Conservation (phyloP, 1,284 basidiomycete genomes). For the Pterulicium gracile region DNA sequence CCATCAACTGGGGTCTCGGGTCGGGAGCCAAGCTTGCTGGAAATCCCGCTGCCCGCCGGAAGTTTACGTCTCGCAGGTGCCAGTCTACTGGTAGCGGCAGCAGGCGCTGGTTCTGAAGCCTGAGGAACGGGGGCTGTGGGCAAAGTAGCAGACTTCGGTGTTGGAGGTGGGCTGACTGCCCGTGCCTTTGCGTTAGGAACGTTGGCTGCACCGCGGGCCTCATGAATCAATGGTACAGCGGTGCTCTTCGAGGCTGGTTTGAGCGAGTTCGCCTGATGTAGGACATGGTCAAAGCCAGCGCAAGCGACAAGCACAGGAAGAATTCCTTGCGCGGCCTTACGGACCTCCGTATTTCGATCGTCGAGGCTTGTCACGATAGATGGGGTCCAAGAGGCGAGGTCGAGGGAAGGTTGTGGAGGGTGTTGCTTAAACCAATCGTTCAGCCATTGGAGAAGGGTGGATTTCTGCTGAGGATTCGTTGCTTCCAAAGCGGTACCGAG, state of each 20-base stretch:
- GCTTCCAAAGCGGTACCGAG: conserved; percentile 77
- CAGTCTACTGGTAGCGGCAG: conserved; percentile 33
- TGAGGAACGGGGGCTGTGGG: conserved; percentile 24
- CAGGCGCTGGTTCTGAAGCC: conserved; percentile 20
- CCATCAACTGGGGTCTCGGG: conserved; percentile 43
- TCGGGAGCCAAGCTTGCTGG: conserved; percentile 37
- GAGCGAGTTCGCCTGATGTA: conserved; percentile 78
- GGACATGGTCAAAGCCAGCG: conserved; percentile 78
- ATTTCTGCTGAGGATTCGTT: conserved; percentile 82
- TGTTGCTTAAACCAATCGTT: conserved; percentile 70
- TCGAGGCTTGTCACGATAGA: conserved; percentile 80
- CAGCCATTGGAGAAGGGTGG: conserved; percentile 80
- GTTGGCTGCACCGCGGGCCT: conserved; percentile 37
- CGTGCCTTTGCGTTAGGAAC: conserved; percentile 17
- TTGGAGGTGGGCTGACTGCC: conserved; percentile 11
- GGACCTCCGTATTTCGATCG: conserved; percentile 85
- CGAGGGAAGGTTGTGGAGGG: conserved; percentile 45
- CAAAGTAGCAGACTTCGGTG: conserved; percentile 16
- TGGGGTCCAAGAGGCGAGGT: conserved; percentile 63
- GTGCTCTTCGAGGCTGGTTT: conserved; percentile 88
- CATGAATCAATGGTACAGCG: conserved; percentile 83
- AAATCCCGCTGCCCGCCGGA: conserved; percentile 48
- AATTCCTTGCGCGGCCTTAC: conserved; percentile 81
- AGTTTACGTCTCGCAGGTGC: conserved; percentile 60
- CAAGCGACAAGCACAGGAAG: conserved; percentile 71